Base-by-base conservation (phyloP, 2,329 filamentous ascomycete genomes). In the Xylariomycetidae sp. region DNA sequence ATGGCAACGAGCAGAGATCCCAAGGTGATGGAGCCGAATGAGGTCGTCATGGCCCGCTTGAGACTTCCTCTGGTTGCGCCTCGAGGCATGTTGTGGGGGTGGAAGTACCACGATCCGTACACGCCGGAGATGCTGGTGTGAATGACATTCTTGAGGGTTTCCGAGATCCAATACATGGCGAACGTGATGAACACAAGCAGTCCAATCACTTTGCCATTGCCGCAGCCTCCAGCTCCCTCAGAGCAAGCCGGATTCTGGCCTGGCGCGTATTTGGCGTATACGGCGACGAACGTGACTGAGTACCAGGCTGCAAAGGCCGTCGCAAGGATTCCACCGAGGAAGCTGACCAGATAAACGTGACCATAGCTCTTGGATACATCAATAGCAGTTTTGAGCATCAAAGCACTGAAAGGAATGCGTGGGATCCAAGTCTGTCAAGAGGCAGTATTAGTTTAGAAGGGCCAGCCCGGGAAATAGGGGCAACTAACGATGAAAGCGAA, bases 51-150 rank as follows among this genome's bases (percentile, higher is more conserved):
- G 1, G 88, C 78, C 11, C 90, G 79, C 48, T 77, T 82, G 44
- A 92, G 74, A 0, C 90, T 85, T n/a, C 87, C 85, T 10, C 88
- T 77, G 1, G 90, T 96, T 1, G 87, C 81, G 9, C 80, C 80
- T 42, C 75, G 80, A 18, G 89, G 88, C 51, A 87, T 84, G 27
- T 79, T 74, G 37, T 70, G 63, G 1, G 76, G 61, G 43, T 77
- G 83, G 57, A 94, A 96, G 65, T 94, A 97, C 90, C 90, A 97
- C 1, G 84, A 83, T 1, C 88, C 89, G 50, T 94, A 96, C 1
- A 95, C 81, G 1, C 90, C 89, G 0, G 88, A 85, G 38, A 95
- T 84, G 16, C 80, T 88, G 2, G 83, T 84, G 56, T 97, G 88
- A 29, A 95, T 86, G 1, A 86, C 88, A 62, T 94, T 95, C 67